Evolutionary conservation across 768 basidiomycete species (phyloP).

Genomic region (Symmetrospora coprosmae): DNA sequence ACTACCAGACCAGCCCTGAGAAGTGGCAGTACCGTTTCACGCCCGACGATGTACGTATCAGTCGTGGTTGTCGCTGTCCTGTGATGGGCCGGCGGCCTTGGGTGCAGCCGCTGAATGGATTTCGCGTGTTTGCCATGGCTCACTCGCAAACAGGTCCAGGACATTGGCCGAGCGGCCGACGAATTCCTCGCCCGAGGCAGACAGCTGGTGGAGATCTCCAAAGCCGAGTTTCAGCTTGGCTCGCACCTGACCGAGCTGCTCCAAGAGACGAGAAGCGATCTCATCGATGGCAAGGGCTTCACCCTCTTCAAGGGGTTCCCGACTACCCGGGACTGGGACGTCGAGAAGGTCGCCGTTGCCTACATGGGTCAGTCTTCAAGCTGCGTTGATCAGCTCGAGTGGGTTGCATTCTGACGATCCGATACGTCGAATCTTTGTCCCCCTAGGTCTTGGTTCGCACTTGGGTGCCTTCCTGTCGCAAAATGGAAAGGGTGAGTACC

Average conservation of each 20-base stretch:
- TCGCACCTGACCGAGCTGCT: conserved; percentile 26
- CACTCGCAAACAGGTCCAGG: not conserved
- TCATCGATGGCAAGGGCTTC: conserved; percentile 37
- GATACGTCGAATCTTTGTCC: not conserved
- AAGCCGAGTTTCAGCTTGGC: conserved; percentile 32
- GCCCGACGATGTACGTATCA: conserved; percentile 30
- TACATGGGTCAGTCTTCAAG: conserved; percentile 27
- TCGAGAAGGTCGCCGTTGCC: conserved; percentile 33
- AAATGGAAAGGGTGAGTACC: conserved; percentile 32
- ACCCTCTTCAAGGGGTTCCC: conserved; percentile 35
- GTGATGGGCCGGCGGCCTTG: not conserved
- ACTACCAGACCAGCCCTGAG: conserved; percentile 29
- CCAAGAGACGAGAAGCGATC: conserved; percentile 25
- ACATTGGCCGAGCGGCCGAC: conserved; percentile 3
- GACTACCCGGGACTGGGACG: conserved; percentile 30
- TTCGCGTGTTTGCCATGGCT: no score
- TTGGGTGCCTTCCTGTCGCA: conserved; percentile 34
- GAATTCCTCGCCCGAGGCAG: conserved; percentile 23
- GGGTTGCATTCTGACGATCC: not conserved
- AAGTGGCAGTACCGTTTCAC: conserved; percentile 33
- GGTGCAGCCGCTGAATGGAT: no score
- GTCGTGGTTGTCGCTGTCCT: conserved; percentile 30
- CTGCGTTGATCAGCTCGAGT: not conserved
- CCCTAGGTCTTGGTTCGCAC: conserved; percentile 33
- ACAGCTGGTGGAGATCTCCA: conserved; percentile 13